phyloP scores from a whole-genome alignment of 2,329 filamentous ascomycete genomes.

The Thelonectria olida region DNA sequence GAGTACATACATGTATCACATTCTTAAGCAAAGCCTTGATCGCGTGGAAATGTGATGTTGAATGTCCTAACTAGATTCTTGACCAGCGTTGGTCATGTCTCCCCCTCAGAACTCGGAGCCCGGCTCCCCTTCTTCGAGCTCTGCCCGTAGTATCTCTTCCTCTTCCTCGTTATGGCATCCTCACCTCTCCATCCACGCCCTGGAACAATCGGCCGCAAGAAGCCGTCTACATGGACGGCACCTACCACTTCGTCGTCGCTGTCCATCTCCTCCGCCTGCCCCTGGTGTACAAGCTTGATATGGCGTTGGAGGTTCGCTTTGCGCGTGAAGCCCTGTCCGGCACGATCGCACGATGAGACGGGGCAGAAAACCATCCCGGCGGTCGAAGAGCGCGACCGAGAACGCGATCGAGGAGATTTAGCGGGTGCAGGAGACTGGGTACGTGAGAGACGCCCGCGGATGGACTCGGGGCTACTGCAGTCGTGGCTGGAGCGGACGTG shows the following conservation, averaged over 20 bases:
- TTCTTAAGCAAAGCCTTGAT: constrained; percentile 2
- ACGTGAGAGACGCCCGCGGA: constrained; percentile 32
- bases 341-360: constrained; percentile 48
- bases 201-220: constrained; percentile 64
- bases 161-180: constrained; percentile 42
- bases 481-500: constrained; percentile 38
- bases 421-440: constrained; percentile 30
- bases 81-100: background rate
- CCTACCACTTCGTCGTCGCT: constrained; percentile 66
- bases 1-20: constrained; percentile 23
- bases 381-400: constrained; percentile 45
- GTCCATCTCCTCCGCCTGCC: constrained; percentile 46
- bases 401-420: constrained; percentile 34
- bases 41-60: background rate
- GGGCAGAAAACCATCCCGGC: constrained; percentile 49
- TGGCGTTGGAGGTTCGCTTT: constrained; percentile 50
- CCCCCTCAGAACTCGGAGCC: constrained; percentile 23
- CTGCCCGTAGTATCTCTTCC: constrained; percentile 39
- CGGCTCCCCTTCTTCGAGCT: constrained; percentile 19
- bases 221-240: constrained; percentile 75
- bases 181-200: constrained; percentile 58
- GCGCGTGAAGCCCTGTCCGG: constrained; percentile 47
- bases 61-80: background rate
- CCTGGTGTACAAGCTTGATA: constrained; percentile 50
- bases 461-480: constrained; percentile 33